A percentile compares a stretch with the other conserved stretches of the same genome.
Evolutionary conservation across 2,329 filamentous ascomycete species (phyloP).

Genomic region (Cladophialophora chaetospira): DNA sequence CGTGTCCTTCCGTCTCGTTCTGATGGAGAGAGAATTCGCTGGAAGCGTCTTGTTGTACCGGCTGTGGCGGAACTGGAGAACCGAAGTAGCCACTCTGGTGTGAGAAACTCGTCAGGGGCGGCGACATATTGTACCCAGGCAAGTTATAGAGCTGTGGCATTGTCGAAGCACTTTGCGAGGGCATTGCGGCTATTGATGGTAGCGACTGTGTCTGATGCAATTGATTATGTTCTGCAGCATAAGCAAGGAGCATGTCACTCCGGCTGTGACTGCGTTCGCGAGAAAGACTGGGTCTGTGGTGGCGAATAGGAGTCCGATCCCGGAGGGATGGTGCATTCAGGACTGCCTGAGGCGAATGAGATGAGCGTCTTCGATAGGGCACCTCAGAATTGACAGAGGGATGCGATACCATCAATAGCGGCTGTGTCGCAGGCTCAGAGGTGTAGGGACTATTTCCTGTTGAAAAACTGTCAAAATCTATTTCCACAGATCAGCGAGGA

Average conservation of each 20-base stretch:
- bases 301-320: conserved; percentile 33
- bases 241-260: conserved; percentile 29
- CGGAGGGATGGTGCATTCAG: conserved; percentile 11
- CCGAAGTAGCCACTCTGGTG: conserved; percentile 20
- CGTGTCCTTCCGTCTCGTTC: conserved; percentile 12
- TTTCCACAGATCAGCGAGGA: conserved; percentile 9
- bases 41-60: conserved; percentile 9
- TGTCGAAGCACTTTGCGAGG: conserved; percentile 13
- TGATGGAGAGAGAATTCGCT: conserved; percentile 12
- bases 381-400: conserved; percentile 13
- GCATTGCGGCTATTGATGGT: conserved; percentile 22
- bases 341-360: conserved; percentile 21
- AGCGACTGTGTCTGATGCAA: conserved; percentile 24
- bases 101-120: conserved; percentile 15
- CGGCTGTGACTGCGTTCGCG: conserved; percentile 30
- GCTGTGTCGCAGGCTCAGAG: conserved; percentile 10
- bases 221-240: conserved; percentile 27
- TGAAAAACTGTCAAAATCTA: conserved; percentile 16
- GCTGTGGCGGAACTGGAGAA: conserved; percentile 7
- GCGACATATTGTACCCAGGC: conserved; percentile 20
- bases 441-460: conserved; percentile 15
- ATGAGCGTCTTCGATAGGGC: conserved; percentile 20
- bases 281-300: conserved; percentile 20
- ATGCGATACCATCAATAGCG: conserved; percentile 22
- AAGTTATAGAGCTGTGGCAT: conserved; percentile 24